Evolutionary conservation across 78 protist species (phyloP).

Genomic region (Tieghemostelium lacteum): DNA sequence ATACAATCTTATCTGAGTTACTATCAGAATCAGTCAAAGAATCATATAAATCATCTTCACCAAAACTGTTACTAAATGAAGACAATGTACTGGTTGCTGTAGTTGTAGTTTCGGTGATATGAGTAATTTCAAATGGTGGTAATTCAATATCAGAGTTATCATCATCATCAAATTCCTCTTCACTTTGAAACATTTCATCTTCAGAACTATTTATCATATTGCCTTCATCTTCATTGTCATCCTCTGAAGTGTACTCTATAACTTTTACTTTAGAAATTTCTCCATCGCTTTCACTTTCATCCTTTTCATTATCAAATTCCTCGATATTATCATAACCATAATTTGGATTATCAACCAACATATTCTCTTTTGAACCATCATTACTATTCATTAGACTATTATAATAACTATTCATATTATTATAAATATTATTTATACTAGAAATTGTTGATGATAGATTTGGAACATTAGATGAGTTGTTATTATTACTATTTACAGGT

Average conservation of each 20-base stretch:
- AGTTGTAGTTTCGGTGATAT: not conserved
- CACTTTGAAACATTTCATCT: not conserved
- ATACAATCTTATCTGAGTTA: constrained; percentile 12
- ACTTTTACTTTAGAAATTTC: not conserved
- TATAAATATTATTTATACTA: too few species aligned
- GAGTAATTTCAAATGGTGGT: not conserved
- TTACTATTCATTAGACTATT: not conserved
- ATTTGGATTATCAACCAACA: too few species aligned
- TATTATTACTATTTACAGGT: not conserved
- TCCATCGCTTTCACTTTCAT: not conserved
- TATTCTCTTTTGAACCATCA: too few species aligned
- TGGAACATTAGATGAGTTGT: too few species aligned
- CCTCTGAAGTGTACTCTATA: not conserved
- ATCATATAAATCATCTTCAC: constrained; percentile 7
- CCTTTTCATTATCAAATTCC: not conserved
- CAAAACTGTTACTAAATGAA: too few species aligned
- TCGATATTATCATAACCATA: not conserved
- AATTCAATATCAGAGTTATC: not conserved
- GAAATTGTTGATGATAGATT: too few species aligned
- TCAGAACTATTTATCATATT: not conserved
- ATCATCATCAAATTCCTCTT: not conserved
- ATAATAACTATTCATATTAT: too few species aligned
- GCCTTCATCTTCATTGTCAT: constrained; percentile 2
- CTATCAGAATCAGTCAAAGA: not conserved
- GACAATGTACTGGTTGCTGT: too few species aligned